phyloP scores from a whole-genome alignment of 1,284 basidiomycete genomes.

The Cutaneotrichosporon cavernicola region DNA sequence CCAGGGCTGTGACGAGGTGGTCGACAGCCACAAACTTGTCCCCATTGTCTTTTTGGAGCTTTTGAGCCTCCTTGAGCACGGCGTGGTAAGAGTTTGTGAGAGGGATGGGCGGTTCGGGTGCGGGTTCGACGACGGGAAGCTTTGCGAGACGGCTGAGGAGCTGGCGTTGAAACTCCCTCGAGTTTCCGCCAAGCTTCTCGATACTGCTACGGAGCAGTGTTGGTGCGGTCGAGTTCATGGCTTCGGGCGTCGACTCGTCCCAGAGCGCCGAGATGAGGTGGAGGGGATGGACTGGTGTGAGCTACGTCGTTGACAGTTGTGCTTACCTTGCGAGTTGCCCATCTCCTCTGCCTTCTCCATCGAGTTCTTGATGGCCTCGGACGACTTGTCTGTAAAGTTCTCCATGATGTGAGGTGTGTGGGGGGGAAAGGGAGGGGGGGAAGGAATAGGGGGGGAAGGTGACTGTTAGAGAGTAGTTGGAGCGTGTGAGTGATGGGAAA shows the following conservation, averaged over 20 bases:
- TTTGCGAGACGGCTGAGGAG: slow-evolving; percentile 53
- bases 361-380: slow-evolving; percentile 58
- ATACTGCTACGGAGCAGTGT: slow-evolving; percentile 46
- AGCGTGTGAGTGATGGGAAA: background rate
- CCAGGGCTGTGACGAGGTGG: slow-evolving; percentile 69
- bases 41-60: slow-evolving; percentile 73
- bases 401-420: slow-evolving; percentile 38
- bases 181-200: slow-evolving; percentile 51
- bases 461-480: background rate
- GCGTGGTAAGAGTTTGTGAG: slow-evolving; percentile 65
- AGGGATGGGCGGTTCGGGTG: slow-evolving; percentile 70
- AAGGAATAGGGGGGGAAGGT: background rate
- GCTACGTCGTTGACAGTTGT: background rate
- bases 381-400: slow-evolving; percentile 55
- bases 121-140: slow-evolving; percentile 76
- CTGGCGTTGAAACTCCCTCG: slow-evolving; percentile 44
- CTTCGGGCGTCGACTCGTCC: slow-evolving; percentile 37
- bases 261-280: slow-evolving; percentile 51
- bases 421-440: background rate
- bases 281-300: slow-evolving; percentile 49
- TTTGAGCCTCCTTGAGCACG: slow-evolving; percentile 75
- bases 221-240: slow-evolving; percentile 35
- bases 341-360: slow-evolving; percentile 54
- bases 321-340: slow-evolving; percentile 48
- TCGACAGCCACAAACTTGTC: slow-evolving; percentile 94